A percentile compares a stretch with the other conserved stretches of the same genome.
Conservation (phyloP, 225 moss, liverwort and hornwort genomes). For the Physcomitrium patens region DNA sequence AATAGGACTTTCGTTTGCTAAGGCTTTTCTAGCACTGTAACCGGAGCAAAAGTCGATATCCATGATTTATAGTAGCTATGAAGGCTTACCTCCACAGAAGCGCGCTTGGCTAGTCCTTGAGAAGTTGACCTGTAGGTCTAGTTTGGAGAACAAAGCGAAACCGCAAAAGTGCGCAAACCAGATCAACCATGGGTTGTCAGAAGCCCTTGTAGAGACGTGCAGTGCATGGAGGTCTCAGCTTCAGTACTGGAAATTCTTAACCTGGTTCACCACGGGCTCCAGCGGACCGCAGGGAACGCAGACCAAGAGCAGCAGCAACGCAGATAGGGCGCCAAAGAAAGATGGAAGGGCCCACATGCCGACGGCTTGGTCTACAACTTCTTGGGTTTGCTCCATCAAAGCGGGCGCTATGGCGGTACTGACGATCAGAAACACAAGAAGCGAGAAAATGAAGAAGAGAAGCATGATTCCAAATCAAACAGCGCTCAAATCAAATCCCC, state of each 20-base stretch:
- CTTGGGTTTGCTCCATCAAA: conserved; percentile 55
- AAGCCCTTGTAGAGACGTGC: too few species aligned
- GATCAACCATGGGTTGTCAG: too few species aligned
- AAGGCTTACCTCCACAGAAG: too few species aligned
- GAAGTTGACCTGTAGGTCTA: too few species aligned
- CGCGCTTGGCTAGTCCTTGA: too few species aligned
- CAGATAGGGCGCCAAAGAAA: conserved; percentile 48
- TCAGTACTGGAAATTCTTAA: conserved; percentile 47
- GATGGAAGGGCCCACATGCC: conserved; percentile 56
- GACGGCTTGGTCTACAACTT: conserved; percentile 47
- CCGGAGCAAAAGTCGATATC: too few species aligned
- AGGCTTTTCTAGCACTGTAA: too few species aligned
- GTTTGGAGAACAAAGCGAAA: too few species aligned
- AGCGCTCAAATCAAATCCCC: neutral
- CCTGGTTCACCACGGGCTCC: conserved; percentile 53
- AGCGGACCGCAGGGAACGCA: conserved; percentile 63
- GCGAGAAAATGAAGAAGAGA: conserved; percentile 54
- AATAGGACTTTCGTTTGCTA: too few species aligned
- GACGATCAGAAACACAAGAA: conserved; percentile 52
- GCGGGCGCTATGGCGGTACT: conserved; percentile 46
- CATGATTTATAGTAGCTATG: too few species aligned
- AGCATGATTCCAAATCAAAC: conserved; percentile 29
- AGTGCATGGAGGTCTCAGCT: too few species aligned
- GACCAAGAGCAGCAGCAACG: conserved; percentile 48
- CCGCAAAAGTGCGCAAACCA: too few species aligned